phyloP scores from a whole-genome alignment of 148 eudicot species.

The Bassia scoparia region DNA sequence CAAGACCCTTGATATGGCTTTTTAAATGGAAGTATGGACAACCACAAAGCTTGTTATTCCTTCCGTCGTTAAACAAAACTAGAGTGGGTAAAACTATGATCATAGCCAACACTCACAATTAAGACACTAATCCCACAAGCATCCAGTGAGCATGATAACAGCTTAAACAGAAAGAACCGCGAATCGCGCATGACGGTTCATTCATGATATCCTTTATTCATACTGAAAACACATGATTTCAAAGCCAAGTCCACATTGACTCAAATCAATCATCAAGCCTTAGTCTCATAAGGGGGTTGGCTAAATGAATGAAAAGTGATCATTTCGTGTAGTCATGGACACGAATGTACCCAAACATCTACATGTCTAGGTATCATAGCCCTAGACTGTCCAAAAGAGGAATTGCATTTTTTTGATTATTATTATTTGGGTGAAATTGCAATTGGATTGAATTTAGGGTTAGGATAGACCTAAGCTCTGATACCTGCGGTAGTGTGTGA shows the following conservation, averaged over 20 bases:
- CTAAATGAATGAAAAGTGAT: too few relatives aligned
- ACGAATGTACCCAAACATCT: too few relatives aligned
- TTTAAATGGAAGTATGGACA: constrained; percentile 90
- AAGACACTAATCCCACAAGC: not conserved
- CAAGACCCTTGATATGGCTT: constrained; percentile 97
- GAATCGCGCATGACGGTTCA: not conserved
- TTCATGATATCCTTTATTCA: not conserved
- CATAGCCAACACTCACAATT: not conserved
- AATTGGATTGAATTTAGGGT: too few relatives aligned
- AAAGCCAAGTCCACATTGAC: not conserved
- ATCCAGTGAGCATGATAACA: not conserved
- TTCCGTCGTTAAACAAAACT: constrained; percentile 81
- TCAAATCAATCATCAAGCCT: too few relatives aligned
- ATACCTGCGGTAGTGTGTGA: too few relatives aligned
- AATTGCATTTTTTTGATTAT: too few relatives aligned
- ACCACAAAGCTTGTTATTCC: constrained; percentile 85
- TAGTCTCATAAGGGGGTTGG: too few relatives aligned
- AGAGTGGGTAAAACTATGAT: constrained; percentile 86
- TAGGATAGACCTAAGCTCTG: too few relatives aligned
- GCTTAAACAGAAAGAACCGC: not conserved
- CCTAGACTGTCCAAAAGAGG: too few relatives aligned
- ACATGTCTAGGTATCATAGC: too few relatives aligned
- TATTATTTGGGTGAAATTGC: too few relatives aligned
- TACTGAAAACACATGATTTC: not conserved
- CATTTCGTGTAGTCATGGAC: too few relatives aligned